Percentiles rank a stretch among this genome's conserved stretches.
Evolutionary conservation across 495 filamentous ascomycete genomes (phyloP).

Genomic region (Geoglossum glabrum): DNA sequence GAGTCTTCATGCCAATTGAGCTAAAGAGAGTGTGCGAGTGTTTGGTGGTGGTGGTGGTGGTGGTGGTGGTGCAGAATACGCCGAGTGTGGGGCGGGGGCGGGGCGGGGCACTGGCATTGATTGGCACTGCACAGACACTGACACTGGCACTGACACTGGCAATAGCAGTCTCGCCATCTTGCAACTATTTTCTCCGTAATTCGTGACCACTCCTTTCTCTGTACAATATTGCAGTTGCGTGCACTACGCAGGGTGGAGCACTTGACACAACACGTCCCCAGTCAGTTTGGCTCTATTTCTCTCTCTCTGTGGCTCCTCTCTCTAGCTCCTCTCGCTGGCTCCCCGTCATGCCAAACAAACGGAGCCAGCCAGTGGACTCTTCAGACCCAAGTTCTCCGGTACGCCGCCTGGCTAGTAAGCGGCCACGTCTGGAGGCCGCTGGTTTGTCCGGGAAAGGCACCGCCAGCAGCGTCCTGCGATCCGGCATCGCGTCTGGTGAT

Average conservation of each 20-base stretch:
- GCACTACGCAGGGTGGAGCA: too few species aligned
- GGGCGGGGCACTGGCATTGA: not conserved
- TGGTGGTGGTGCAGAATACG: not conserved
- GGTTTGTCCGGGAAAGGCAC: not conserved
- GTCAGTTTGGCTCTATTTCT: not conserved
- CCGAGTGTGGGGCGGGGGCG: not conserved
- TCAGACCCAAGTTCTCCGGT: not conserved
- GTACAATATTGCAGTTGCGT: not conserved
- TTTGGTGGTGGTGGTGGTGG: not conserved
- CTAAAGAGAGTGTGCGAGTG: not conserved
- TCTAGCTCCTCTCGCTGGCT: too few species aligned
- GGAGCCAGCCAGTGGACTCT: not conserved
- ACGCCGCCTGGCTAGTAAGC: not conserved
- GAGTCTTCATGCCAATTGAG: too few species aligned
- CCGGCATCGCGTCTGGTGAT: not conserved
- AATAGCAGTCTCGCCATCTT: too few species aligned
- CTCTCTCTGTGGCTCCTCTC: too few species aligned
- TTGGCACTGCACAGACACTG: too few species aligned
- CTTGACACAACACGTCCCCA: not conserved
- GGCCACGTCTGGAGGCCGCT: not conserved
- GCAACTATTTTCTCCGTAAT: too few species aligned
- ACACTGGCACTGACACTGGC: too few species aligned
- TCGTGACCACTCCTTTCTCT: too few species aligned
- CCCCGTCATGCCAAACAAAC: not conserved
- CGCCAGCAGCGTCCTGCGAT: not conserved